Evolutionary conservation across 2,329 filamentous ascomycete genomes (phyloP).

Genomic region (Colletotrichum tofieldiae): DNA sequence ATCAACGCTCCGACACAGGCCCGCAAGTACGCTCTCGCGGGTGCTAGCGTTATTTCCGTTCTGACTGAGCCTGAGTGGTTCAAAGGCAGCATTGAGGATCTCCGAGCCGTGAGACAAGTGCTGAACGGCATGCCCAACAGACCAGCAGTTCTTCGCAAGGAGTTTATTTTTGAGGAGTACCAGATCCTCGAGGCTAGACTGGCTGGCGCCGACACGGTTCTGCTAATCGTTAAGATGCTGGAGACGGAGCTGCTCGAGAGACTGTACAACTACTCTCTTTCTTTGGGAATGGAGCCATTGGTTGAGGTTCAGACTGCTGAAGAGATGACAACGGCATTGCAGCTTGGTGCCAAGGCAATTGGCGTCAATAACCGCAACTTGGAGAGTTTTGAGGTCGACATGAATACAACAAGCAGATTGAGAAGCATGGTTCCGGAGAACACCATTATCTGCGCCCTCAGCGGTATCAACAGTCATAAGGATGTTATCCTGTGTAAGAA

Average conservation of each 20-base stretch:
- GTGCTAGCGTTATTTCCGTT: slow-evolving; percentile 98
- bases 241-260: slow-evolving; percentile 80
- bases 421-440: slow-evolving; percentile 88
- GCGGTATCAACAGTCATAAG: slow-evolving; percentile 90
- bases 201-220: slow-evolving; percentile 92
- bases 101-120: slow-evolving; percentile 88
- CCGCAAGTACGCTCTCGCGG: slow-evolving; percentile 90
- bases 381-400: slow-evolving; percentile 96
- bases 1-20: slow-evolving; percentile 93
- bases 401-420: slow-evolving; percentile 90
- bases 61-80: slow-evolving; percentile 99
- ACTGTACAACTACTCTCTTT: slow-evolving; percentile 90
- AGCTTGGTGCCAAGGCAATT: slow-evolving; percentile 90
- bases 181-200: slow-evolving; percentile 96
- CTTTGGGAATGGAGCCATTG: slow-evolving; percentile 95
- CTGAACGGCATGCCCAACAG: slow-evolving; percentile 93
- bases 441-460: slow-evolving; percentile 93
- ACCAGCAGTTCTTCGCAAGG: slow-evolving; percentile 92
- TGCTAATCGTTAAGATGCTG: slow-evolving; percentile 99
- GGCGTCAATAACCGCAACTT: slow-evolving; percentile 98
- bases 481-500: slow-evolving; percentile 91
- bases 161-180: slow-evolving; percentile 98
- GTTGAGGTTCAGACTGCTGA: slow-evolving; percentile 96
- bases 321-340: slow-evolving; percentile 91
- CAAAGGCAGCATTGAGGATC: slow-evolving; percentile 96